These are phyloP conservation scores for Acanthamoeba culbertsoni DNA, from an alignment of 208 protist genomes.

Conservation along the genomic window DNA sequence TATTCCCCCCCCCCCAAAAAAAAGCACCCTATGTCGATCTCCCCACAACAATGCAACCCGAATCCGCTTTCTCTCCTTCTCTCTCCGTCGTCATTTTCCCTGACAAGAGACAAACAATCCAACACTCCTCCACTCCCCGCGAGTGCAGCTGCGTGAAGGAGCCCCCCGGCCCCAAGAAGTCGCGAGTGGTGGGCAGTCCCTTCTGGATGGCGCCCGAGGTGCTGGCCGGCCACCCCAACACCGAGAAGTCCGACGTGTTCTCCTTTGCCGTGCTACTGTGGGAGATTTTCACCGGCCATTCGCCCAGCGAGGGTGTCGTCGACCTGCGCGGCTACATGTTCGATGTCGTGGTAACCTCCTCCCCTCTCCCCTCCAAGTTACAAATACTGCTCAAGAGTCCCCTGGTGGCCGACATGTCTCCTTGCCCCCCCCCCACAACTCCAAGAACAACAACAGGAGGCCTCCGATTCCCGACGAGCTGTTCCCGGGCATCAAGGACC, in stretches of 20 bases:
- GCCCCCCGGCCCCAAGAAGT: neutral
- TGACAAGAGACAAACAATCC: too few species aligned
- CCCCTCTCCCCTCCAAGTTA: neutral
- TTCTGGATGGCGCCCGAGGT: conserved; percentile 46
- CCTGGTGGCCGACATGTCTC: too few species aligned
- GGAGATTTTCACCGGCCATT: conserved; percentile 19
- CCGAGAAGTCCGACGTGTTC: conserved; percentile 40
- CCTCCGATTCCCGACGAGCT: conserved; percentile 17
- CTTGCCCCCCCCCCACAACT: neutral
- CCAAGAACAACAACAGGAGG: neutral
- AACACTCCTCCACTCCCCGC: neutral
- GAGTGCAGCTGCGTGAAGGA: conserved; percentile 20
- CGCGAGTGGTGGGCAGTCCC: neutral
- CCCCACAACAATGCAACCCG: too few species aligned
- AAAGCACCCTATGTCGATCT: too few species aligned
- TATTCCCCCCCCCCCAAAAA: neutral
- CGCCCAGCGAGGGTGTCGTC: neutral
- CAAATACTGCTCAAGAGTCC: too few species aligned
- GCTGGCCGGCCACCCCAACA: neutral
- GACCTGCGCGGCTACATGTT: neutral
- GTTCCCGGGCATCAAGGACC: neutral
- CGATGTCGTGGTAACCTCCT: neutral
- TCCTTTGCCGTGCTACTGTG: conserved; percentile 16
- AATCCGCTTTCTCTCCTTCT: too few species aligned
- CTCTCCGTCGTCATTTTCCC: too few species aligned